phyloP scores from a whole-genome alignment of 2,329 filamentous ascomycete genomes.

The Beauveria australis region DNA sequence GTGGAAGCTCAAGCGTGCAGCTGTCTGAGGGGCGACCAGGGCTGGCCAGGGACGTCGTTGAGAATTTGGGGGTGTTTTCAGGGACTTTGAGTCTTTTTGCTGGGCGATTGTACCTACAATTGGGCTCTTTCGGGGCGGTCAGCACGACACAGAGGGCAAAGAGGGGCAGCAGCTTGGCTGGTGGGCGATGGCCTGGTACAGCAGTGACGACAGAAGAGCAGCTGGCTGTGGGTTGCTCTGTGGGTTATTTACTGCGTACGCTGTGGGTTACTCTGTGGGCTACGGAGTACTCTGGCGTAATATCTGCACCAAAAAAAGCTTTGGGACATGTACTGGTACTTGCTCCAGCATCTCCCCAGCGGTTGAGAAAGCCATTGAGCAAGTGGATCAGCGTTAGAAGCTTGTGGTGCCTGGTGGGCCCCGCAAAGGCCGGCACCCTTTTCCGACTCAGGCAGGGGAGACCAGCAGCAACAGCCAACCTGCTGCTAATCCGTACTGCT shows the following conservation, averaged over 20 bases:
- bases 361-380: slow-evolving; percentile 13
- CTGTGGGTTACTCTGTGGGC: not conserved
- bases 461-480: not conserved
- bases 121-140: not conserved
- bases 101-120: too few species aligned
- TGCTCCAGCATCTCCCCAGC: slow-evolving; percentile 10
- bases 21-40: slow-evolving; percentile 3
- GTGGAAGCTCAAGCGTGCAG: slow-evolving; percentile 4
- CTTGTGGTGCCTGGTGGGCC: not conserved
- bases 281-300: not conserved
- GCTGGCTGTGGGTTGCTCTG: not conserved
- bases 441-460: not conserved
- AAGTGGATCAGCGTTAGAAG: slow-evolving; percentile 10
- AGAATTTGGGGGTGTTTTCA: not conserved
- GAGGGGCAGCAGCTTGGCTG: not conserved
- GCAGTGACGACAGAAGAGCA: not conserved
- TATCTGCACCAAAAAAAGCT: slow-evolving; percentile 11
- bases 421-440: slow-evolving; percentile 2
- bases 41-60: not conserved
- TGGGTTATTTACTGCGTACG: too few species aligned
- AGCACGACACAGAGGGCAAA: not conserved
- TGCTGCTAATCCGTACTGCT: not conserved
- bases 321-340: slow-evolving; percentile 14
- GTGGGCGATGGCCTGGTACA: not conserved
- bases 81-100: not conserved